A percentile compares a stretch with the other conserved stretches of the same genome.
Conservation (phyloP, 208 protist species). For the Trypanosoma melophagium region DNA sequence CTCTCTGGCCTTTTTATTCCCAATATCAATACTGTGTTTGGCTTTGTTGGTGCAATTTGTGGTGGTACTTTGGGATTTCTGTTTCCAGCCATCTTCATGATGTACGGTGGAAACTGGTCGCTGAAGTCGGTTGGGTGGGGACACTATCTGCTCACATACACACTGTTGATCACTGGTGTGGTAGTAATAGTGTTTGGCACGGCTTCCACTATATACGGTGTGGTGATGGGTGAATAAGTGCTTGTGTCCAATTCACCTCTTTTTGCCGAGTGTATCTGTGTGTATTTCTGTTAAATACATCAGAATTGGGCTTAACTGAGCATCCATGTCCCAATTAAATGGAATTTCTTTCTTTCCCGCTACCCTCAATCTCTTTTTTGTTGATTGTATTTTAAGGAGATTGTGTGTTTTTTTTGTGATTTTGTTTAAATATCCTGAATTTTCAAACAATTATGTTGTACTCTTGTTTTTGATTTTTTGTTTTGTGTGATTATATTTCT, state of each 20-base stretch:
- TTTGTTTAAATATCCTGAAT: too few relatives aligned
- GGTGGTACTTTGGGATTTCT: slow-evolving; percentile 62
- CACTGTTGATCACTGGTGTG: slow-evolving; percentile 28
- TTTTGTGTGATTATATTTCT: too few relatives aligned
- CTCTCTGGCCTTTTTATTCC: slow-evolving; percentile 31
- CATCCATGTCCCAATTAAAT: too few relatives aligned
- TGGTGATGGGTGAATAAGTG: background rate
- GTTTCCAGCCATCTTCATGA: slow-evolving; percentile 92
- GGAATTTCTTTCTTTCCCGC: too few relatives aligned
- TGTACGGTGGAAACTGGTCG: slow-evolving; percentile 90
- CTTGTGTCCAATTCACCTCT: background rate
- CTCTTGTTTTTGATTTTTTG: too few relatives aligned
- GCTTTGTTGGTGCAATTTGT: slow-evolving; percentile 48
- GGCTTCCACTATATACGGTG: slow-evolving; percentile 13
- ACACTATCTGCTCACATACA: slow-evolving; percentile 15
- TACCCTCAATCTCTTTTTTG: too few relatives aligned
- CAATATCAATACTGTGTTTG: slow-evolving; percentile 53
- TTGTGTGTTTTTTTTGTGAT: too few relatives aligned
- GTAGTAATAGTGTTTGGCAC: slow-evolving; percentile 58
- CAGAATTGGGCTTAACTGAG: too few relatives aligned
- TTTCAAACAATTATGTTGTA: too few relatives aligned
- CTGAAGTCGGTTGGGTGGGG: slow-evolving; percentile 14
- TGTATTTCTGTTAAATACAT: too few relatives aligned
- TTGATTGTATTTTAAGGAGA: too few relatives aligned
- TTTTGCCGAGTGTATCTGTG: too few relatives aligned